A percentile compares a stretch with the other conserved stretches of the same genome.
Conservation (phyloP, 2,329 filamentous ascomycete species). For the Canariomyces notabilis region DNA sequence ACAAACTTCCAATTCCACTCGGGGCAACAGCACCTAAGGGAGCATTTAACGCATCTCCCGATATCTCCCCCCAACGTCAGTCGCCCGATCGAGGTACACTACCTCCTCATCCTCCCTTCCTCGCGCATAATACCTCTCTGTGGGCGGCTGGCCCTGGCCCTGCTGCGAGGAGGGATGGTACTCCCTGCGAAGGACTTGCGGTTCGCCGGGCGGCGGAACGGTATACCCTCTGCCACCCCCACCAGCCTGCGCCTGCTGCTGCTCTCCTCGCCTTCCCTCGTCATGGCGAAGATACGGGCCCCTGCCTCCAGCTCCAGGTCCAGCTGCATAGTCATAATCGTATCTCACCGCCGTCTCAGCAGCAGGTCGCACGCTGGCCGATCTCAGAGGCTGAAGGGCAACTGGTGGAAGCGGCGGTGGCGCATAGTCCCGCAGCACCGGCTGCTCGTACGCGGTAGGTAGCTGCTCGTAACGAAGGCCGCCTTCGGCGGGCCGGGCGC, state of each 20-base stretch:
- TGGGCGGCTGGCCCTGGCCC: slow-evolving; percentile 36
- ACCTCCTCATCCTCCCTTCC: slow-evolving; percentile 23
- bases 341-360: slow-evolving; percentile 21
- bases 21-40: background rate
- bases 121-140: slow-evolving; percentile 30
- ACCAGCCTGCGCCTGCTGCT: slow-evolving; percentile 8
- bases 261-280: slow-evolving; percentile 35
- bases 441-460: slow-evolving; percentile 22
- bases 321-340: slow-evolving; percentile 31
- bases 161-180: slow-evolving; percentile 29
- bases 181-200: slow-evolving; percentile 30
- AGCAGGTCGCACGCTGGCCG: slow-evolving; percentile 23
- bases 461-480: slow-evolving; percentile 18
- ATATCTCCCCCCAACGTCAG: slow-evolving; percentile 11
- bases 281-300: background rate
- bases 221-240: slow-evolving; percentile 28
- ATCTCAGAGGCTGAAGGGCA: slow-evolving; percentile 12
- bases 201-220: slow-evolving; percentile 28
- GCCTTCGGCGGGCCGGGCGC: slow-evolving; percentile 16
- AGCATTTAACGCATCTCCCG: slow-evolving; percentile 11
- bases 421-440: slow-evolving; percentile 17
- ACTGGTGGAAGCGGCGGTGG: background rate
- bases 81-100: slow-evolving; percentile 19
- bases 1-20: too few relatives aligned
- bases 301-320: slow-evolving; percentile 28